Percentiles rank a stretch among this genome's conserved stretches.
Evolutionary conservation across 352 stramenopile species (phyloP).

Genomic region (Phytophthora nicotianae): DNA sequence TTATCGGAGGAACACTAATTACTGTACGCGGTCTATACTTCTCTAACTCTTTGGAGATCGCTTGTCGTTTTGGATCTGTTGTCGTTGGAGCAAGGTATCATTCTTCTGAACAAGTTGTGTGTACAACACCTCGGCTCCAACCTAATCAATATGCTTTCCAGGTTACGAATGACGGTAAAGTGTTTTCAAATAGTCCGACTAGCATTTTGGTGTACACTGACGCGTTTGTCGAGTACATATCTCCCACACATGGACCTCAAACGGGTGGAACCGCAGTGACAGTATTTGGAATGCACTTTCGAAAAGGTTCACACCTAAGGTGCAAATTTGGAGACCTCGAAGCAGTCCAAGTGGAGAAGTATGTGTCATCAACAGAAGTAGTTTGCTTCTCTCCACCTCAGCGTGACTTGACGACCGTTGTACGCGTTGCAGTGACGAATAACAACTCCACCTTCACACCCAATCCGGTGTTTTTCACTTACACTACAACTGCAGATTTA

Average conservation of each 20-base stretch:
- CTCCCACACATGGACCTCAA: constrained; percentile 71
- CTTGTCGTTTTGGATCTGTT: constrained; percentile 84
- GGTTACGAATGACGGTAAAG: constrained; percentile 76
- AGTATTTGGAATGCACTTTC: constrained; percentile 87
- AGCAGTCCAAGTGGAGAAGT: constrained; percentile 56
- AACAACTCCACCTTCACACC: constrained; percentile 68
- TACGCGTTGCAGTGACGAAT: constrained; percentile 63
- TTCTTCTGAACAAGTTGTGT: constrained; percentile 57
- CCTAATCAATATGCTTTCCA: constrained; percentile 72
- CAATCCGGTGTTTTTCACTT: constrained; percentile 85
- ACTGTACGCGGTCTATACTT: constrained; percentile 84
- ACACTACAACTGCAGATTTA: constrained; percentile 55
- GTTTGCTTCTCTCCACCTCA: constrained; percentile 68
- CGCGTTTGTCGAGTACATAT: constrained; percentile 68
- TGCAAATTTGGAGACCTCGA: constrained; percentile 83
- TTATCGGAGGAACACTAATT: constrained; percentile 63
- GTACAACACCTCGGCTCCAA: constrained; percentile 55
- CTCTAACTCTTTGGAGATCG: constrained; percentile 63
- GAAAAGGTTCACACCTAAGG: constrained; percentile 41
- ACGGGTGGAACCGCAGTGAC: constrained; percentile 83
- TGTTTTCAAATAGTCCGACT: constrained; percentile 62
- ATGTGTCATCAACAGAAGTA: constrained; percentile 72
- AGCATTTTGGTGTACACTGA: constrained; percentile 80
- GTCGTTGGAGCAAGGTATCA: constrained; percentile 58
- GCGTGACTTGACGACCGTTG: constrained; percentile 39